Conservation (phyloP, 2,329 filamentous ascomycete species). For the Ceratocystis variospora region DNA sequence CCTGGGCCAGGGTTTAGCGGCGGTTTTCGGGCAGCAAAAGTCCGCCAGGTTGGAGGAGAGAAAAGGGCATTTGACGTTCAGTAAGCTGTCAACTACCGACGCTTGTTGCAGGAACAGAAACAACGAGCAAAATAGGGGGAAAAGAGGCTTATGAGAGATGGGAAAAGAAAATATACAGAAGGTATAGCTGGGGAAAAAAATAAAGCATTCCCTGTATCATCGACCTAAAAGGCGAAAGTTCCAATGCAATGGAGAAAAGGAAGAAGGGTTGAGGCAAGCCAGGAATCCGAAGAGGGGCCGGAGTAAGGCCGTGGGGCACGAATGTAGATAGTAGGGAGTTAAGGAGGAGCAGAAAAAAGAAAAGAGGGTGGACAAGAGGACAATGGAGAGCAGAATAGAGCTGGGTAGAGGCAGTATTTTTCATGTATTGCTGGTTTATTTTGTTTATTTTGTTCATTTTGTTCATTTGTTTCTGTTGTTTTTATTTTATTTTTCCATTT, state of each 20-base stretch:
- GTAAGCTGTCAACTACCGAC: no score
- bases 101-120: background rate
- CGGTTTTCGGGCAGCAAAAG: background rate
- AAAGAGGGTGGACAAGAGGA: background rate
- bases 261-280: slow-evolving; percentile 1
- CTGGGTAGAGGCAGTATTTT: no score
- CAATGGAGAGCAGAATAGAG: background rate
- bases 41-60: background rate
- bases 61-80: background rate
- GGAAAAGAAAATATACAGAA: background rate
- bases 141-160: background rate
- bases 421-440: no score
- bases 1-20: background rate
- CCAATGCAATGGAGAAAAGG: background rate
- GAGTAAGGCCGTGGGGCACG: slow-evolving; percentile 23
- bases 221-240: slow-evolving; percentile 22
- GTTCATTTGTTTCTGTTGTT: background rate
- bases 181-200: background rate
- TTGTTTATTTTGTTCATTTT: no score
- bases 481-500: background rate
- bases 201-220: slow-evolving; percentile 3
- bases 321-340: background rate
- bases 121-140: background rate
- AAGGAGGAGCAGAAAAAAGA: background rate
- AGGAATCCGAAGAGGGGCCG: slow-evolving; percentile 23